Evolutionary conservation across 805 yeast species (phyloP), one percentile per base, ranked within the genome.

Genomic region (Blastobotrys attinorum): DNA sequence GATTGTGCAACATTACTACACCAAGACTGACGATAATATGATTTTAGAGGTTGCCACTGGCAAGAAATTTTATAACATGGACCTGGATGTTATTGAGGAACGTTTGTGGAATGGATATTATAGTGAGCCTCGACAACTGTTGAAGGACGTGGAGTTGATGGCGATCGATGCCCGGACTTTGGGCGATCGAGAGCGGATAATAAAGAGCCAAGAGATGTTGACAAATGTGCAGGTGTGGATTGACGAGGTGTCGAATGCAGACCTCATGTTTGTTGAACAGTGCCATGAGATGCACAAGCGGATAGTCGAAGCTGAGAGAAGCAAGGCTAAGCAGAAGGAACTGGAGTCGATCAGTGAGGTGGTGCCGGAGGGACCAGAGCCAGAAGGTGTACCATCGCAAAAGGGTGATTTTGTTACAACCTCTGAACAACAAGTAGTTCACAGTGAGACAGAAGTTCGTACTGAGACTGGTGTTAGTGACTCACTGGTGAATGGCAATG

Each of bases 101-200:
- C 72, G 98, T 46, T 64, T 92, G 43, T 92, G 98, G 98, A 92
- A 92, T 62, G 98, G 98, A 0, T 92, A 65, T 61, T 92, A 92
- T 57, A 81, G 86, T 31, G 96, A 88, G 55, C 97, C 97, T 11
- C 81, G 78, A 51, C 97, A 92, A 60, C 90, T 84, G 57, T 65
- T 89, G 53, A 77, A 75, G 51, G 98, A 92, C 58, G 74, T 92
- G 36, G 87, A 81, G 56, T 73, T 83, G 77, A 90, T 92, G 31
- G 80, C 84, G 36, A 71, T 71, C 27, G 99, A 92, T 65, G 75
- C 95, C 0, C 70, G 73, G 27, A 76, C 79, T 0, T 64, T 73
- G 2, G 86, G 85, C 0, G 97, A 90, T 52, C 72, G 97, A 36
- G 98, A 92, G 46, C 71, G 96, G 43, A 67, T 82, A 3, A 70